Evolutionary conservation across 2,329 filamentous ascomycete genomes (phyloP), one percentile per base, ranked within the genome.

Genomic region (Bisporella sp.): DNA sequence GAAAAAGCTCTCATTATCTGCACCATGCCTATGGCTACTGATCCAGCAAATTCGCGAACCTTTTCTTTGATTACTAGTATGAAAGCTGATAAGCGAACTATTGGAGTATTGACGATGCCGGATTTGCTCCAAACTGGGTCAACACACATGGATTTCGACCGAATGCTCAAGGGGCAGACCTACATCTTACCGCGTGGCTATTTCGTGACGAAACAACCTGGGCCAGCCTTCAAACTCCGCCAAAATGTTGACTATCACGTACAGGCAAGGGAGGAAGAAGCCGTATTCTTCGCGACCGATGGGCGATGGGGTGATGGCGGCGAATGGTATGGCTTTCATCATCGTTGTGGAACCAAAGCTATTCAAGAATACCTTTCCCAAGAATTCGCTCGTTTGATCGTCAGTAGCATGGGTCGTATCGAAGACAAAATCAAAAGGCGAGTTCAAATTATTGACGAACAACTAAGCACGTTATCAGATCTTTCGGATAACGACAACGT

Each of bases 91-190:
- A 55, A 72, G 4, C 74, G 84, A 1, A 87, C 83, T 1, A 74
- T 87, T 48, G 88, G 88, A 0, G 86, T 95, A 0, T 74, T 96
- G 12, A 96, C 90, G 0, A 96, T 95, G 61, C 89, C 90, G 0
- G 91, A 96, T 54, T 76, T 86, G 0, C 68, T 90, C 0, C 76
- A 81, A 0, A 63, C 68, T 0, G 74, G 74, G 0, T 71, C 75
- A 1, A 69, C 68, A 0, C 70, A 79, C 1, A 69, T 72, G 0
- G 81, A 84, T 49, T 88, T 86, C 76, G 63, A 79, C 0, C 69
- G 76, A 0, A 84, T 90, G 49, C 73, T 95, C 5, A 70, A 73
- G 0, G 80, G 81, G 0, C 63, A 78, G 12, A 47, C 50, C 3
- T 88, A 87, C 52, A 62, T 64, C 0, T 77, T 91, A 0, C 84